Conservation (phyloP, 805 yeast genomes). For the Ogataea trehalophila region DNA sequence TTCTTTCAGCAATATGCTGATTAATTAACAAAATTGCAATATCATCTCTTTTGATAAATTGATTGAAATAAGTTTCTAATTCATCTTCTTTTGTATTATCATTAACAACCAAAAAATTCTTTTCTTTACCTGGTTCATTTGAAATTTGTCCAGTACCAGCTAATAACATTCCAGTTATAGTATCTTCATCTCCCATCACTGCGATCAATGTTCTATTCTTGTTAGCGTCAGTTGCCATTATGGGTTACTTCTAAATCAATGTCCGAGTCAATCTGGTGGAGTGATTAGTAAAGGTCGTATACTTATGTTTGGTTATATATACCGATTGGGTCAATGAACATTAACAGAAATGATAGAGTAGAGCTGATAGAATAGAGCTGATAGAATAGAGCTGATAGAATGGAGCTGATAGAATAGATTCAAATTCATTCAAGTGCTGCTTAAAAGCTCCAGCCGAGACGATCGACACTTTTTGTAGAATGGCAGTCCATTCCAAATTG, state of each 20-base stretch:
- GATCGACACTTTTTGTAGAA: no score
- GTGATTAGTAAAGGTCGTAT: no score
- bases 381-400: no score
- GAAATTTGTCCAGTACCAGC: conserved; percentile 93
- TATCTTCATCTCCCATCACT: conserved; percentile 96
- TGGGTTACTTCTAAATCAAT: background rate
- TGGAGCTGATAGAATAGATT: no score
- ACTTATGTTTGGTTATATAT: no score
- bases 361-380: no score
- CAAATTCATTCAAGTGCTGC: no score
- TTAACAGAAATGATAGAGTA: no score
- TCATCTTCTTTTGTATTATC: conserved; percentile 75
- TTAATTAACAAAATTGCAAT: conserved; percentile 90
- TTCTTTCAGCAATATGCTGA: conserved; percentile 90
- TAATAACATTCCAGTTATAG: conserved; percentile 89
- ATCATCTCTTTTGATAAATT: conserved; percentile 77
- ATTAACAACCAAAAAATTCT: conserved; percentile 78
- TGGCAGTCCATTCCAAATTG: no score
- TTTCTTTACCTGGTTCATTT: conserved; percentile 54
- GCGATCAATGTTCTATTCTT: conserved; percentile 78
- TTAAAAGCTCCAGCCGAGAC: no score
- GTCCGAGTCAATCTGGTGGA: no score
- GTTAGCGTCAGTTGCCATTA: conserved; percentile 17
- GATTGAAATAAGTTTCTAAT: conserved; percentile 67
- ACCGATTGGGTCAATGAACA: no score